Evolutionary conservation across 768 basidiomycete species (phyloP).

Genomic region (Mycena capillaripes): DNA sequence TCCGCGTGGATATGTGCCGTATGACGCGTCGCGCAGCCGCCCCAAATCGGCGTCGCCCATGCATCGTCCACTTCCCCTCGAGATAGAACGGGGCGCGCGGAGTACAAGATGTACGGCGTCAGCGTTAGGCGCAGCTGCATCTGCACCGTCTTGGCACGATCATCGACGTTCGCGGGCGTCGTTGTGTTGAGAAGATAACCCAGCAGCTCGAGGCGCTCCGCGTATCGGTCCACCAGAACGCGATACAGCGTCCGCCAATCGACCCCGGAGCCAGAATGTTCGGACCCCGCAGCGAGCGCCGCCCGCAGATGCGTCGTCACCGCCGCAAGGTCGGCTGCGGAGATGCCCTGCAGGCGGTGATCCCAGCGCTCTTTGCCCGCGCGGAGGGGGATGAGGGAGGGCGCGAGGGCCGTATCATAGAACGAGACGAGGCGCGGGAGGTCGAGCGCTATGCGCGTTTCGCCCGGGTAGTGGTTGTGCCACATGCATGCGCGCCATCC

Average conservation of each 20-base stretch:
- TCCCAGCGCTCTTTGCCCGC: conserved; percentile 43
- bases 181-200: conserved; percentile 36
- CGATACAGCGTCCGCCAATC: conserved; percentile 51
- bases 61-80: background rate
- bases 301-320: conserved; percentile 28
- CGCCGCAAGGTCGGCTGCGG: conserved; percentile 37
- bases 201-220: conserved; percentile 46
- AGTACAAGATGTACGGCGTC: conserved; percentile 18
- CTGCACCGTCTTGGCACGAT: background rate
- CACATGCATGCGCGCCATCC: conserved; percentile 42
- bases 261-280: conserved; percentile 39
- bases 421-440: conserved; percentile 51
- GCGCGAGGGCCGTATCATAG: conserved; percentile 49
- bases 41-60: conserved; percentile 50
- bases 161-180: conserved; percentile 1
- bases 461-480: conserved; percentile 52
- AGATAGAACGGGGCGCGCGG: background rate
- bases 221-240: conserved; percentile 48
- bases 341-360: conserved; percentile 46
- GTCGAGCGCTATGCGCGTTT: conserved; percentile 50
- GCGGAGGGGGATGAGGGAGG: conserved; percentile 46
- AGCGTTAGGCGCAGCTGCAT: conserved; percentile 33
- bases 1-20: conserved; percentile 7
- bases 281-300: background rate
- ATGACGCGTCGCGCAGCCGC: conserved; percentile 43